Evolutionary conservation across 257 asterid genomes (phyloP), one percentile per base, ranked within the genome.

Genomic region (Ilex asprella): DNA sequence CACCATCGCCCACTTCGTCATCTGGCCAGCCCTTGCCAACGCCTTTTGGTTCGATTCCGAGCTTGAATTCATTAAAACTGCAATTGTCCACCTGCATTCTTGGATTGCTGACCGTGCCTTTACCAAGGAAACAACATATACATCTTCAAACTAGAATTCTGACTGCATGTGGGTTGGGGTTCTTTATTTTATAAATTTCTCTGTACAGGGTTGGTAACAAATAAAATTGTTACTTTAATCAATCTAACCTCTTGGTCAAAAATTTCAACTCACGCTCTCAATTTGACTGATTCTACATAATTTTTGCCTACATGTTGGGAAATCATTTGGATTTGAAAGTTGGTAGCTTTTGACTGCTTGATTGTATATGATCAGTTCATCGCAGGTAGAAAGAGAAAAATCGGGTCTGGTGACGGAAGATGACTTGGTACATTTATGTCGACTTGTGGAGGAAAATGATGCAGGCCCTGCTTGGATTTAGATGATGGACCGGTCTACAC

Each of bases 401-500:
- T 60, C 89, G 32, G 73, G 78, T 58, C 44, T 75, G 67, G 84
- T 89, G 76, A 79, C 77, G 64, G 87, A 56, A 66, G 71, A 73
- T 56, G 98, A 91, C 78, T 81, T 86, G 65, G 71, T 65, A 67
- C 83, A 84, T 63, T 69, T 91, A 54, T 76, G 70, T 51, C 79
- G 67, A 5, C 76, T 88, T 44, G 89, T 78, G 12, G 95, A 84
- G 60, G 95, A 88, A 50, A 82, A 74, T 59, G 95, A 91, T 53
- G 91, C 85, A 4, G 98, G 98, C 10, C 91, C 90, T 30, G 61
- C 69, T 67, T 91, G 98, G 98, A 81, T 86, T 65, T 83, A 82
- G 30, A 83, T 91, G 95, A 91, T 91, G 98, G 85, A 88, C 70
- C 84, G 76, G 58, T 81, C 93, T 15, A 75, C 87, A 0, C 64